Evolutionary conservation across 225 moss, liverwort and hornwort species (phyloP).

Genomic region (Lunularia cruciata): DNA sequence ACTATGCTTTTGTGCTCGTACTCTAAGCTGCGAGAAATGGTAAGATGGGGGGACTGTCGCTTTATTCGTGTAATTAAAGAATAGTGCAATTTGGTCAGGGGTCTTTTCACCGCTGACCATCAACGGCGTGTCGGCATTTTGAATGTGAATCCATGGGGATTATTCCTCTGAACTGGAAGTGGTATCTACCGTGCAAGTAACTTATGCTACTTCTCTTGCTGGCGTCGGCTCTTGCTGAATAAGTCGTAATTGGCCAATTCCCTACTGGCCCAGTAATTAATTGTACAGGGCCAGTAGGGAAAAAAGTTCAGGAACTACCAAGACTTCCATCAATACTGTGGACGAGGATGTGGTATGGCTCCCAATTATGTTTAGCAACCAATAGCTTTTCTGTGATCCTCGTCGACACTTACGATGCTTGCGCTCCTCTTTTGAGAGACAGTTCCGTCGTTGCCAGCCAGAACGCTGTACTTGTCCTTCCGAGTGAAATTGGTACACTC

Average conservation of each 20-base stretch:
- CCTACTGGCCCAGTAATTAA: background rate
- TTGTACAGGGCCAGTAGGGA: background rate
- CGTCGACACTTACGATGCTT: background rate
- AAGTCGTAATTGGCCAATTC: background rate
- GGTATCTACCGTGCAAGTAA: background rate
- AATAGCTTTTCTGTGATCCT: background rate
- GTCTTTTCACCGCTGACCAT: constrained; percentile 8
- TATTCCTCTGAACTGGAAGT: background rate
- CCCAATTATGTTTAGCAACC: background rate
- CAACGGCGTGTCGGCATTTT: background rate
- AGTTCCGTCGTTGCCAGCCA: constrained; percentile 74
- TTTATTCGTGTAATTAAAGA: constrained; percentile 16
- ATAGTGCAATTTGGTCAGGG: constrained; percentile 25
- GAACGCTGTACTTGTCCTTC: constrained; percentile 72
- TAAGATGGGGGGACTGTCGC: constrained; percentile 10
- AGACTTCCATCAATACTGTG: background rate
- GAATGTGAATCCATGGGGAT: background rate
- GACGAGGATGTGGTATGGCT: background rate
- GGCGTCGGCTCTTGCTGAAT: background rate
- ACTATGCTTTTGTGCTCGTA: background rate
- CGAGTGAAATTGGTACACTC: constrained; percentile 80
- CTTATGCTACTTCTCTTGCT: background rate
- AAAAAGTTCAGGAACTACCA: constrained; percentile 8
- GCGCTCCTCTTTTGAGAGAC: constrained; percentile 35
- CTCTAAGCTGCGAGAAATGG: too few species aligned